phyloP scores from a whole-genome alignment of 106 monocot species.

The Alisma plantagoaquatica region DNA sequence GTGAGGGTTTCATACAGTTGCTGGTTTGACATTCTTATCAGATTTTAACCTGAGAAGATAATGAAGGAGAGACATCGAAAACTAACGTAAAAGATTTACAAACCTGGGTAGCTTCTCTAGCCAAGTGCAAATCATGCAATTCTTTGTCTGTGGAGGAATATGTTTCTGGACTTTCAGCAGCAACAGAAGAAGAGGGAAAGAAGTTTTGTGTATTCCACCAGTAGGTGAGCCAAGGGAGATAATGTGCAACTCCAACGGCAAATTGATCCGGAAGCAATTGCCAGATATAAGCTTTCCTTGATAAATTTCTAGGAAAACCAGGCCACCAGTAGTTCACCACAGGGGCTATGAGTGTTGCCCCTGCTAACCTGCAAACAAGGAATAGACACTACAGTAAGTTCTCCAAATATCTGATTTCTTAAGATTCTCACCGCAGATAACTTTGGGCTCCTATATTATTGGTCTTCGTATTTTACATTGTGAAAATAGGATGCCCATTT shows the following conservation, averaged over 20 bases:
- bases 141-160: constrained; percentile 30
- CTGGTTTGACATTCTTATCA: too few species aligned
- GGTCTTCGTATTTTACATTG: too few species aligned
- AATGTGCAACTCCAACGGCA: constrained; percentile 58
- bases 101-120: constrained; percentile 5
- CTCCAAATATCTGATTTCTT: too few species aligned
- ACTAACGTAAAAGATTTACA: too few species aligned
- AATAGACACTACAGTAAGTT: too few species aligned
- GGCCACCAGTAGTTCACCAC: constrained; percentile 83
- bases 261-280: constrained; percentile 43
- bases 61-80: too few species aligned
- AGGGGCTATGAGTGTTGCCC: constrained; percentile 61
- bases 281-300: constrained; percentile 27
- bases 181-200: constrained; percentile 49
- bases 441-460: too few species aligned
- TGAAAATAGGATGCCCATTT: too few species aligned
- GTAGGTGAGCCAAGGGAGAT: constrained; percentile 54
- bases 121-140: constrained; percentile 21
- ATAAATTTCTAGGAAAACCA: constrained; percentile 50
- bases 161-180: constrained; percentile 11
- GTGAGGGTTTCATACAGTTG: too few species aligned
- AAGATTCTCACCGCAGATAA: too few species aligned
- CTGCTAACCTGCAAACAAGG: too few species aligned
- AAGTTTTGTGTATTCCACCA: constrained; percentile 87
- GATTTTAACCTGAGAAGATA: too few species aligned